phyloP scores from a whole-genome alignment of 257 asterid genomes.

The Rauvolfia tetraphylla region DNA sequence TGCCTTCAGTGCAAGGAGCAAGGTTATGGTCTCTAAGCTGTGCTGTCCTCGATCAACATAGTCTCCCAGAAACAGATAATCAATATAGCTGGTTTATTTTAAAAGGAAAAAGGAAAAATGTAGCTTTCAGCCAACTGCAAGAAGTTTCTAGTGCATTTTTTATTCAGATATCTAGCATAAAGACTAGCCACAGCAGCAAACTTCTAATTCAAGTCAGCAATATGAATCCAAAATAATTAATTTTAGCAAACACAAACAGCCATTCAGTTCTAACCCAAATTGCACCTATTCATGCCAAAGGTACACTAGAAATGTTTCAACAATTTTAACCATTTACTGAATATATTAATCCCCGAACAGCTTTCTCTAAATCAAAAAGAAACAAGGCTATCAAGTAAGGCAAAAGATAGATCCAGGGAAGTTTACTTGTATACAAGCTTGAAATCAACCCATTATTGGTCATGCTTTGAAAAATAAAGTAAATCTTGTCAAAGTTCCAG shows the following conservation, averaged over 20 bases:
- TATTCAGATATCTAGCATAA: slow-evolving; percentile 4
- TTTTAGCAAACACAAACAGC: background rate
- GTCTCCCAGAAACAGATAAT: slow-evolving; percentile 95
- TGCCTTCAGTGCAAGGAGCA: slow-evolving; percentile 97
- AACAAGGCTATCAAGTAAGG: background rate
- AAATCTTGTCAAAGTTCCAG: background rate
- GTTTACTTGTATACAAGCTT: background rate
- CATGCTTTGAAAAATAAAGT: background rate
- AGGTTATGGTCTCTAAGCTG: slow-evolving; percentile 98
- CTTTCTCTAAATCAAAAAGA: background rate
- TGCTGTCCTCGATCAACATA: slow-evolving; percentile 99
- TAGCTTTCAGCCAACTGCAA: slow-evolving; percentile 13
- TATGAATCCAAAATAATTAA: background rate
- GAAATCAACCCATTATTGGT: background rate
- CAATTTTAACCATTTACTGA: background rate
- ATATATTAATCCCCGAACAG: background rate
- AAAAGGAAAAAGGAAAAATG: slow-evolving; percentile 37
- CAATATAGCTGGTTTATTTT: slow-evolving; percentile 68
- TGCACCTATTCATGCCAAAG: background rate
- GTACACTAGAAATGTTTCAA: background rate
- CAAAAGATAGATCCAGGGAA: background rate
- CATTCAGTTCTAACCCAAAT: slow-evolving; percentile 1
- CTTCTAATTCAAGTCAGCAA: slow-evolving; percentile 2
- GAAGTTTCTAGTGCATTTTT: background rate
- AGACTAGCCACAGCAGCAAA: background rate